Evolutionary conservation across 768 basidiomycete genomes (phyloP).

Genomic region (Hygrocybe coccinea): DNA sequence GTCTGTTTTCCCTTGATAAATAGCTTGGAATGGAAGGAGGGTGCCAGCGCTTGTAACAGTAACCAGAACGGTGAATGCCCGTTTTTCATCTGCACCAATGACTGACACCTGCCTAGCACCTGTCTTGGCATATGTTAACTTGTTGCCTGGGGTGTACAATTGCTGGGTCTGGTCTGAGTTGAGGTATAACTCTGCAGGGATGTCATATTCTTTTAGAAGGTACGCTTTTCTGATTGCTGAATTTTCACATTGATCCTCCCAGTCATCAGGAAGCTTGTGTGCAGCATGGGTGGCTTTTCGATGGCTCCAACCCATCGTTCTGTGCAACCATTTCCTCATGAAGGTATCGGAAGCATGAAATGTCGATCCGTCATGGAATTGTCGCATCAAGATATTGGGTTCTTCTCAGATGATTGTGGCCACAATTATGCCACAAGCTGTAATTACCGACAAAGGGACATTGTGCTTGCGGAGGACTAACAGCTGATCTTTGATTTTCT

Average conservation of each 20-base stretch:
- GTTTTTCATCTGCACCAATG: conserved; percentile 35
- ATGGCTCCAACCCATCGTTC: conserved; percentile 13
- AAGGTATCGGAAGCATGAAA: conserved; percentile 25
- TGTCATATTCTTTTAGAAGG: conserved; percentile 27
- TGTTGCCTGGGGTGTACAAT: conserved; percentile 26
- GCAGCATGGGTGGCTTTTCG: conserved; percentile 11
- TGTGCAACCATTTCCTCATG: conserved; percentile 19
- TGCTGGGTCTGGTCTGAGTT: conserved; percentile 36
- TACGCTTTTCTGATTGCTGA: conserved; percentile 20
- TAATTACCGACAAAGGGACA: conserved; percentile 15
- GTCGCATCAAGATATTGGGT: conserved; percentile 7
- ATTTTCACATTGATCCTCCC: conserved; percentile 16
- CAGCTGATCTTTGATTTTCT: conserved; percentile 16
- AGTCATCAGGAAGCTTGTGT: conserved; percentile 24
- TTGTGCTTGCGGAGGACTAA: conserved; percentile 14
- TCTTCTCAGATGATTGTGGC: conserved; percentile 7
- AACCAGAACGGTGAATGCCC: conserved; percentile 33
- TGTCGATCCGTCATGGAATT: conserved; percentile 9
- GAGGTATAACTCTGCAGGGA: conserved; percentile 23
- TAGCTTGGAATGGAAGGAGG: conserved; percentile 31
- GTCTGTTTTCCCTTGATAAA: conserved; percentile 26
- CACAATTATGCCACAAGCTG: conserved; percentile 25
- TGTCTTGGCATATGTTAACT: conserved; percentile 22
- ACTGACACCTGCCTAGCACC: conserved; percentile 19
- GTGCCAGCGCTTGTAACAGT: conserved; percentile 24